A percentile compares a stretch with the other conserved stretches of the same genome.
Conservation (phyloP, 768 basidiomycete genomes). For the Boletus speciosus region DNA sequence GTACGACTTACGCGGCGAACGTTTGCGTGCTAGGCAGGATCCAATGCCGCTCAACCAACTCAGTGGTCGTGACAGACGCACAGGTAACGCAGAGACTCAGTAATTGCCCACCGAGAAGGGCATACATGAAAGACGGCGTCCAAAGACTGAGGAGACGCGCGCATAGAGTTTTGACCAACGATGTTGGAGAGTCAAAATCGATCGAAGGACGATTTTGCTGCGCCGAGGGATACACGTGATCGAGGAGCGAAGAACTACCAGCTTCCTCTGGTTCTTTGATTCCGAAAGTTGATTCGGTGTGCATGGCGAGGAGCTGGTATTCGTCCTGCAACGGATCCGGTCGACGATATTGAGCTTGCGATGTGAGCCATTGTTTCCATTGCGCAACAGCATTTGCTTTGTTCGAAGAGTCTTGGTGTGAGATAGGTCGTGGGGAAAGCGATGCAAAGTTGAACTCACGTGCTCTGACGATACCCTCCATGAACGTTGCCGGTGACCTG, state of each 20-base stretch:
- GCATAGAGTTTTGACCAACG: constrained; percentile 14
- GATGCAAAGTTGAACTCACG: constrained; percentile 6
- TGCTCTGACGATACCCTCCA: constrained; percentile 6
- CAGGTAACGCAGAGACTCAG: constrained; percentile 24
- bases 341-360: not conserved
- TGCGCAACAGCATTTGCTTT: constrained; percentile 6
- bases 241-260: not conserved
- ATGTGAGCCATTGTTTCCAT: constrained; percentile 19
- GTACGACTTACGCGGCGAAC: constrained; percentile 62
- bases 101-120: constrained; percentile 27
- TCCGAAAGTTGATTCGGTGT: constrained; percentile 2
- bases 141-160: constrained; percentile 26
- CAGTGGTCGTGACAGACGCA: constrained; percentile 64
- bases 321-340: constrained; percentile 16
- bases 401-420: not conserved
- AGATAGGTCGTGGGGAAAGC: not conserved
- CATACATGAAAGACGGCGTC: constrained; percentile 27
- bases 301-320: constrained; percentile 19
- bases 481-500: not conserved
- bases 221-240: not conserved
- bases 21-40: constrained; percentile 74
- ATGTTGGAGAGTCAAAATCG: constrained; percentile 19
- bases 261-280: constrained; percentile 10
- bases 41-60: constrained; percentile 66
- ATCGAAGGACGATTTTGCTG: constrained; percentile 14